A percentile compares a stretch with the other conserved stretches of the same genome.
Evolutionary conservation across 2,329 filamentous ascomycete genomes (phyloP).

Genomic region (Moelleriella libera): DNA sequence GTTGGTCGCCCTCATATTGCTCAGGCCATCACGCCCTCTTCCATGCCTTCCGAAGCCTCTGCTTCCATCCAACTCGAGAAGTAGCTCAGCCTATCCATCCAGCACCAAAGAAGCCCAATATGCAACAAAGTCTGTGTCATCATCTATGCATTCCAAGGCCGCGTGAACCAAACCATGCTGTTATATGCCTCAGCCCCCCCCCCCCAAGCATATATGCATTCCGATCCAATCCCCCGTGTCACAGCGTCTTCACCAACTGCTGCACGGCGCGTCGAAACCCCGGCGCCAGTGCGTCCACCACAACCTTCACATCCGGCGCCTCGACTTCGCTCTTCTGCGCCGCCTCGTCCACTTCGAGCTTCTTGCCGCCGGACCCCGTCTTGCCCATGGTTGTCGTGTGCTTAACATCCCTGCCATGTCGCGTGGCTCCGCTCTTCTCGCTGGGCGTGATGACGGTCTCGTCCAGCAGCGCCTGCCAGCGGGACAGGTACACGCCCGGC

Average conservation of each 20-base stretch:
- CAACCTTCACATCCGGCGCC: constrained; percentile 15
- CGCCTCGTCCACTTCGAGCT: constrained; percentile 4
- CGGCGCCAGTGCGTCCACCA: constrained; percentile 20
- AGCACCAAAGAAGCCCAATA: too few species aligned
- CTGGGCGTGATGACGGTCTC: constrained; percentile 54
- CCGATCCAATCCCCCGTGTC: neutral
- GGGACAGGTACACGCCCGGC: constrained; percentile 57
- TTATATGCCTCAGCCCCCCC: too few species aligned
- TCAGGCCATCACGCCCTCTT: too few species aligned
- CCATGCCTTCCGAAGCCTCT: too few species aligned
- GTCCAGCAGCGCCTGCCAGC: constrained; percentile 61
- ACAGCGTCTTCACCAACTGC: constrained; percentile 13
- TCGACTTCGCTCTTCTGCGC: constrained; percentile 11
- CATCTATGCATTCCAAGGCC: too few species aligned
- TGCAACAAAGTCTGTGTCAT: too few species aligned
- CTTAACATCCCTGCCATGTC: constrained; percentile 38
- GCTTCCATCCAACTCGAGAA: too few species aligned
- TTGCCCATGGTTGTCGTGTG: constrained; percentile 27
- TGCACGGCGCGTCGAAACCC: constrained; percentile 27
- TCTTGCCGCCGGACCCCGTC: constrained; percentile 17
- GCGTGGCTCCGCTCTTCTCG: constrained; percentile 32
- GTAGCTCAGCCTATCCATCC: too few species aligned
- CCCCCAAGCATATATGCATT: too few species aligned
- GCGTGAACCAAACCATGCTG: too few species aligned
- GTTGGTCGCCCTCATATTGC: too few species aligned